Evolutionary conservation across 129 eudicot genomes (phyloP).

Genomic region (Saussurea involucrata): DNA sequence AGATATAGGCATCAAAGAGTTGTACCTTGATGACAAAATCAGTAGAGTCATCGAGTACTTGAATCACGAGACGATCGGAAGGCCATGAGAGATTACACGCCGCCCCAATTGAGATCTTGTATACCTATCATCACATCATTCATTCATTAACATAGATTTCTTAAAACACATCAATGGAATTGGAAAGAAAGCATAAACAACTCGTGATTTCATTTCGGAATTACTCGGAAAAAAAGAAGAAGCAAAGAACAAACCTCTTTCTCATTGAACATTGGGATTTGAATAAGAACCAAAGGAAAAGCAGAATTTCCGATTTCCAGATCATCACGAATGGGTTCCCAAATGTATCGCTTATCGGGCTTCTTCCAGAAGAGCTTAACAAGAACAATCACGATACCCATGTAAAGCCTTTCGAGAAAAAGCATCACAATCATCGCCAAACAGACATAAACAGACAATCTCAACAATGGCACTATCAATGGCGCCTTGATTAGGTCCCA

Average conservation of each 20-base stretch:
- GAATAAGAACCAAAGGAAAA: conserved; percentile 75
- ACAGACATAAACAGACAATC: conserved; percentile 49
- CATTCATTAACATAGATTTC: not conserved
- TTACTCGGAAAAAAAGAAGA: not conserved
- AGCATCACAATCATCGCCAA: conserved; percentile 65
- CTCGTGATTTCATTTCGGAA: not conserved
- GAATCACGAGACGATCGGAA: conserved; percentile 87
- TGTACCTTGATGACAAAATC: conserved; percentile 80
- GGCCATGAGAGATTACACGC: conserved; percentile 98
- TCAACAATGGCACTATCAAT: conserved; percentile 70
- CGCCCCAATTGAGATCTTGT: conserved; percentile 98
- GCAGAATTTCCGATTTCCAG: conserved; percentile 60
- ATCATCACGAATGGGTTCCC: conserved; percentile 66
- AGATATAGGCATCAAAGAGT: not conserved
- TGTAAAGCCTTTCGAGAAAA: conserved; percentile 74
- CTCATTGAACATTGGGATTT: conserved; percentile 91
- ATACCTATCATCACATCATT: conserved; percentile 46
- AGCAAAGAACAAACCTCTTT: conserved; percentile 51
- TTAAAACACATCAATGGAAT: no score
- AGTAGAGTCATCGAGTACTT: conserved; percentile 97
- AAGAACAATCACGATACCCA: conserved; percentile 72
- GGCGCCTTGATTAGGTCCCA: conserved; percentile 68
- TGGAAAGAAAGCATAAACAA: not conserved
- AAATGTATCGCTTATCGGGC: conserved; percentile 71
- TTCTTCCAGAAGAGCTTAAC: conserved; percentile 72